Evolutionary conservation across 768 basidiomycete species (phyloP), one percentile per base, ranked within the genome.

Genomic region (Austroboletus eburneus): DNA sequence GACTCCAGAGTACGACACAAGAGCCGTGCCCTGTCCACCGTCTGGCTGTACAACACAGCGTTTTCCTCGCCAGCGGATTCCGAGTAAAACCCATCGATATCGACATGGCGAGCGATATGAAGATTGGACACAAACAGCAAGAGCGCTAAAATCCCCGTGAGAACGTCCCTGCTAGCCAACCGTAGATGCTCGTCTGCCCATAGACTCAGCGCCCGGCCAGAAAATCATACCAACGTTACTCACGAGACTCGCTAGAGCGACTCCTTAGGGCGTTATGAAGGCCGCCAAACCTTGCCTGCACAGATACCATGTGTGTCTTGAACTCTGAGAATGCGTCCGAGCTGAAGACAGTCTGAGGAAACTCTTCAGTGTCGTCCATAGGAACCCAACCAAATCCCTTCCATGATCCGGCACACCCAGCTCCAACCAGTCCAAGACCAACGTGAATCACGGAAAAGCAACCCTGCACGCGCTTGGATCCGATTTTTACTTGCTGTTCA

Each of bases 341-440:
- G 17, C 74, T 70, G 43, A 88, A 65, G 30, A 71, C 57, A 39
- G 71, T 73, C 55, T 69, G 68, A 16, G 80, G 77, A 24, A 61
- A 62, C 24, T 72, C 72, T 17, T 71, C 70, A 7, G 75, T 71
- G 24, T 76, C 75, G 32, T 76, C 74, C 36, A 76, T 61, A 21
- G 78, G 72, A 34, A 87, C 78, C 76, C 84, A 93, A 27, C 91
- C 92, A 53, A 90, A 88, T 12, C 89, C 91, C 55, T 81, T 87
- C 91, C 91, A 93, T 18, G 72, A 70, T 9, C 77, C 89, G 20
- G 76, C 90, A 42, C 74, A 71, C 4, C 91, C 91, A 4, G 83
- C 87, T 16, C 91, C 91, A 29, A 87, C 76, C n/a, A 90, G 72
- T 14, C 89, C 87, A 16, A 83, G 64, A 1, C 91, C 91, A 37